A percentile compares a stretch with the other conserved stretches of the same genome.
Conservation (phyloP, 176 grass and related monocot genomes). For the Oryza nivara region DNA sequence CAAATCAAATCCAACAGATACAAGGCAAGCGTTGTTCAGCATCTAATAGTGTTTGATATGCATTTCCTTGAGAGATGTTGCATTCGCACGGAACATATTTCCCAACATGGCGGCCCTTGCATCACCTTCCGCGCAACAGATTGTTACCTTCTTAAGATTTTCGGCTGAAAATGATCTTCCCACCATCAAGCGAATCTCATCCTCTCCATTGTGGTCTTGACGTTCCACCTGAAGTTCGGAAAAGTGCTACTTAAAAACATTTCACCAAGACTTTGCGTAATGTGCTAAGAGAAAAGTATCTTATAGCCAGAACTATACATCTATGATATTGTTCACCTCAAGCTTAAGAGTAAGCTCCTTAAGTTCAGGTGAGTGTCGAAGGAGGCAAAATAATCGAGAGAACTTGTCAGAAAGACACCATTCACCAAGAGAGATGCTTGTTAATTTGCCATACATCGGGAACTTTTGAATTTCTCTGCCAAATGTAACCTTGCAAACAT, state of each 20-base stretch:
- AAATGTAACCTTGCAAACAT: neutral
- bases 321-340: neutral
- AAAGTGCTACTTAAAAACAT: neutral
- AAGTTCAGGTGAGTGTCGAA: neutral
- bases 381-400: neutral
- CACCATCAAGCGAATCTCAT: too few species aligned
- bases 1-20: neutral
- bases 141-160: too few species aligned
- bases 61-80: neutral
- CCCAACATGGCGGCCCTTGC: neutral
- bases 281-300: neutral
- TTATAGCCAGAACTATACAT: neutral
- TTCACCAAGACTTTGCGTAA: neutral
- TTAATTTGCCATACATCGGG: neutral
- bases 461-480: neutral
- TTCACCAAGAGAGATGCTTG: slow-evolving; percentile 7
- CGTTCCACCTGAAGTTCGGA: neutral
- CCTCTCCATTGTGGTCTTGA: neutral
- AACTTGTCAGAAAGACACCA: neutral
- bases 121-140: neutral
- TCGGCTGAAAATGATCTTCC: too few species aligned
- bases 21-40: too few species aligned
- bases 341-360: slow-evolving; percentile 11
- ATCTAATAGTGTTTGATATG: neutral
- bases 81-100: slow-evolving; percentile 7